A percentile compares a stretch with the other conserved stretches of the same genome.
Evolutionary conservation across 352 stramenopile species (phyloP).

Genomic region (Thalassiosira sp.): DNA sequence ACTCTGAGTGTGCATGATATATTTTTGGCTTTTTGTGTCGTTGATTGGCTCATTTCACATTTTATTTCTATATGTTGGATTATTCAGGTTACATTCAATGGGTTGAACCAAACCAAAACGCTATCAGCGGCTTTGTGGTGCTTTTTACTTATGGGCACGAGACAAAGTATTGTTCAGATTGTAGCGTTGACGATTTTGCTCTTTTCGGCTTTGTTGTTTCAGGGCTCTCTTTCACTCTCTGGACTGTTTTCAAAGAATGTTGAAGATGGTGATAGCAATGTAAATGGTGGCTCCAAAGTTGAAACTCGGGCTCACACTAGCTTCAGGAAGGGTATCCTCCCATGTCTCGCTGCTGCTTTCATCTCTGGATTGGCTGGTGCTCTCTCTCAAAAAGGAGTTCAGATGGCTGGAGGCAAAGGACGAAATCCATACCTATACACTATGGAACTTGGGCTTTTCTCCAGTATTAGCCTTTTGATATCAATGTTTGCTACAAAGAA

Average conservation of each 20-base stretch:
- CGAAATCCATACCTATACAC: slow-evolving; percentile 67
- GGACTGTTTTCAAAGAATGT: slow-evolving; percentile 33
- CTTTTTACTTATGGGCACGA: slow-evolving; percentile 66
- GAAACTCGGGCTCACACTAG: slow-evolving; percentile 41
- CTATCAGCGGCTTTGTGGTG: slow-evolving; percentile 73
- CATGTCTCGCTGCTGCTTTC: slow-evolving; percentile 62
- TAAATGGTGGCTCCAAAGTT: slow-evolving; percentile 5
- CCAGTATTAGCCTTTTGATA: slow-evolving; percentile 53
- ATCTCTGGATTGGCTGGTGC: slow-evolving; percentile 74
- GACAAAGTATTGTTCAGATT: slow-evolving; percentile 65
- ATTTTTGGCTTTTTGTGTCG: slow-evolving; percentile 3
- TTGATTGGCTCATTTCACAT: too few species aligned
- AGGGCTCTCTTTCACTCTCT: slow-evolving; percentile 51
- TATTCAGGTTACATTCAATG: slow-evolving; percentile 65
- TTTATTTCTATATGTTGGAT: too few species aligned
- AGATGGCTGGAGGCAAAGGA: slow-evolving; percentile 50
- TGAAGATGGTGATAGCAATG: slow-evolving; percentile 7
- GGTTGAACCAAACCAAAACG: slow-evolving; percentile 79
- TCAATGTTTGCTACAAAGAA: slow-evolving; percentile 45
- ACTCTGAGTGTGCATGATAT: background rate
- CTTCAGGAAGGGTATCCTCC: slow-evolving; percentile 56
- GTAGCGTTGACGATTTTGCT: slow-evolving; percentile 61
- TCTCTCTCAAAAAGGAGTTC: slow-evolving; percentile 69
- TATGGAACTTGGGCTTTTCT: slow-evolving; percentile 63
- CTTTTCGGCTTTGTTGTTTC: slow-evolving; percentile 67